These are phyloP conservation scores for Cladosporium sphaerospermum DNA, from an alignment of 2,329 filamentous ascomycete genomes.

Conservation along the genomic window DNA sequence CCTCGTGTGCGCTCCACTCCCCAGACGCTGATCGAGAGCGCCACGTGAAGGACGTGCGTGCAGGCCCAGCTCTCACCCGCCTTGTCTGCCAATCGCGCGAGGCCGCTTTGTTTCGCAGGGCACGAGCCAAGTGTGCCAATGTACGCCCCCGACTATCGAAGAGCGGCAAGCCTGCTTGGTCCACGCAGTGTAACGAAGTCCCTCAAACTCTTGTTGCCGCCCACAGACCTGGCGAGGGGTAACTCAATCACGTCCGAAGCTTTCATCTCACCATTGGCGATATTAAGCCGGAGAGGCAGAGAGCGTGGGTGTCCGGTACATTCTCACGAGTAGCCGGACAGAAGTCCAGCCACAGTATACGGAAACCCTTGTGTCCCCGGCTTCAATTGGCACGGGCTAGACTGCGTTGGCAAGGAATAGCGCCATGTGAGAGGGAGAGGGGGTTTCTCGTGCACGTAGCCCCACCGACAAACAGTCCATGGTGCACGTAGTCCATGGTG, in stretches of 20 bases:
- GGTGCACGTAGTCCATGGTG: too few species aligned
- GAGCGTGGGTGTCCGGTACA: neutral
- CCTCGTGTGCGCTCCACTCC: neutral
- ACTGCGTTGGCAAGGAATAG: neutral
- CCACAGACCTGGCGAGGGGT: neutral
- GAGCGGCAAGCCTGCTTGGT: slow-evolving; percentile 11
- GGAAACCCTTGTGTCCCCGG: too few species aligned
- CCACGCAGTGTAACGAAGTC: slow-evolving; percentile 5
- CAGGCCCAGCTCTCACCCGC: neutral
- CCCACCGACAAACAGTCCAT: too few species aligned
- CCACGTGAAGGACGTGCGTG: slow-evolving; percentile 8
- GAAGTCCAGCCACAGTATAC: too few species aligned
- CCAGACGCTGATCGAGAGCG: slow-evolving; percentile 3
- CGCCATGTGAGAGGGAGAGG: neutral
- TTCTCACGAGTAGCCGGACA: neutral
- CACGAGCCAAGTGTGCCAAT: slow-evolving; percentile 9
- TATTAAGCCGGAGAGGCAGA: slow-evolving; percentile 2
- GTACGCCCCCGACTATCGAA: slow-evolving; percentile 2
- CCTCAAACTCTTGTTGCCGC: slow-evolving; percentile 1
- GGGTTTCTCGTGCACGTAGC: neutral
- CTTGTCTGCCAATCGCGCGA: neutral
- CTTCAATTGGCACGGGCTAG: slow-evolving; percentile 1
- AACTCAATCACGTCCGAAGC: neutral
- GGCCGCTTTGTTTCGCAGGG: neutral
- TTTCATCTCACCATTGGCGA: slow-evolving; percentile 3